phyloP scores from a whole-genome alignment of 352 stramenopile species.

The Pythium chondricola region DNA sequence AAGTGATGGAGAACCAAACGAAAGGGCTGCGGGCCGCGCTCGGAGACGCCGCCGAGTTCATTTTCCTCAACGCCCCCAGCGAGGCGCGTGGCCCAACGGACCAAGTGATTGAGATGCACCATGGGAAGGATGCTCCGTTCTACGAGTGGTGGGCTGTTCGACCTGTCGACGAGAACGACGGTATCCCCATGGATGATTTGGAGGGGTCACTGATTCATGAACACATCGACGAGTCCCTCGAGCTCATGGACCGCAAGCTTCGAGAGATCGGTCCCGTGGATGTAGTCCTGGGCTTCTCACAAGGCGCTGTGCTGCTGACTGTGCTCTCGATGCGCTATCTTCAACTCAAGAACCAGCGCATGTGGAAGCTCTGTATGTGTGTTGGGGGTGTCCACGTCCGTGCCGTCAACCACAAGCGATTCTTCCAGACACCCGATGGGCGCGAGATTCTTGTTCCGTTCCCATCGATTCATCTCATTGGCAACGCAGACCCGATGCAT shows the following conservation, averaged over 20 bases:
- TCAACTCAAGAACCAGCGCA: conserved; percentile 21
- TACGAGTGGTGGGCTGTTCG: conserved; percentile 69
- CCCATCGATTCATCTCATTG: conserved; percentile 43
- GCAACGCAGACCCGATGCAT: conserved; percentile 30
- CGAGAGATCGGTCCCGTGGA: conserved; percentile 61
- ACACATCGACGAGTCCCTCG: conserved; percentile 26
- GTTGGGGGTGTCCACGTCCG: conserved; percentile 32
- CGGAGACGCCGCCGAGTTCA: conserved; percentile 53
- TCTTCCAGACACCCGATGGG: conserved; percentile 28
- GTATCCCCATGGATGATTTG: conserved; percentile 17
- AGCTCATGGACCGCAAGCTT: conserved; percentile 56
- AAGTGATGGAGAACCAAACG: conserved; percentile 69
- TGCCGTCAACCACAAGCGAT: conserved; percentile 27
- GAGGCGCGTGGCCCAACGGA: conserved; percentile 48
- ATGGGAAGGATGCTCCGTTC: conserved; percentile 52
- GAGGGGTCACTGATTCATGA: conserved; percentile 17
- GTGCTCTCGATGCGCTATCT: conserved; percentile 55
- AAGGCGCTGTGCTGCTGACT: conserved; percentile 63
- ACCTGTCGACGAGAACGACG: conserved; percentile 36
- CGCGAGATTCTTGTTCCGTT: conserved; percentile 17
- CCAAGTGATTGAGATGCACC: conserved; percentile 41
- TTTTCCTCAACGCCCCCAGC: conserved; percentile 57
- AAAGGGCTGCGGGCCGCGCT: conserved; percentile 50
- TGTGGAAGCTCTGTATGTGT: conserved; percentile 43
- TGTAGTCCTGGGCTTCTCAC: conserved; percentile 71